Base-by-base conservation (phyloP, 1,284 basidiomycete genomes). In the Trichosporon sp. region DNA sequence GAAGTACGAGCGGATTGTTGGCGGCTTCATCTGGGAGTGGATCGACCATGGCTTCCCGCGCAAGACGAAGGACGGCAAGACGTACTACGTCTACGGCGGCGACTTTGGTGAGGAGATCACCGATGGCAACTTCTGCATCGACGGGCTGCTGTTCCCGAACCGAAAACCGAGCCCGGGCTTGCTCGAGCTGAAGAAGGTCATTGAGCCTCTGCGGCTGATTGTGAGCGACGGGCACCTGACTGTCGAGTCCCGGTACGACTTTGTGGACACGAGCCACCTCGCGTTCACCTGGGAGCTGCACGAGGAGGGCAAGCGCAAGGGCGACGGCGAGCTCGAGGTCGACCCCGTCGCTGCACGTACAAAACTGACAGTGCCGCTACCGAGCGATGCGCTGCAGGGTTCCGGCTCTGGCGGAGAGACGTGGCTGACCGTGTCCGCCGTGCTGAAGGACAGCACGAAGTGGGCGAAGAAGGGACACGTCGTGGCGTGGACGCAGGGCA, bases 21-120 rank as follows among this genome's bases (percentile, higher is more conserved):
- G 71, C 19, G 71, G 71, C 2, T 72, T 72, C 60, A 56, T 72
- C 25, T 72, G 71, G 71, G 71, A 72, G 56, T 72, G 68, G 68
- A 69, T 72, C 46, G 71, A 72, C 61, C 71, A 72, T 60, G 68
- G 69, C 10, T 54, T 72, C 16, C 56, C 25, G 1, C 58, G 62
- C 56, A 57, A 52, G 32, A 56, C 25, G 16, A 34, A 23, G 0
- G 60, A 68, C 44, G 70, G 70, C 9, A n/a, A 29, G 46, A 13
- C 32, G 19, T 69, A 63, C 63, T 72, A 44, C 29, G 68, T 61
- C 16, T 70, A 71, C 56, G 71, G 71, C 19, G 71, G 71, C 9
- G 71, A 72, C 61, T 72, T 72, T 60, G 71, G 69, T 23, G 71
- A 72, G 62, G 62, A 58, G 56, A 49, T 67, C 11, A 70, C 69